Base-by-base conservation (phyloP, 2,329 filamentous ascomycete species). In the Epichloe sibirici region DNA sequence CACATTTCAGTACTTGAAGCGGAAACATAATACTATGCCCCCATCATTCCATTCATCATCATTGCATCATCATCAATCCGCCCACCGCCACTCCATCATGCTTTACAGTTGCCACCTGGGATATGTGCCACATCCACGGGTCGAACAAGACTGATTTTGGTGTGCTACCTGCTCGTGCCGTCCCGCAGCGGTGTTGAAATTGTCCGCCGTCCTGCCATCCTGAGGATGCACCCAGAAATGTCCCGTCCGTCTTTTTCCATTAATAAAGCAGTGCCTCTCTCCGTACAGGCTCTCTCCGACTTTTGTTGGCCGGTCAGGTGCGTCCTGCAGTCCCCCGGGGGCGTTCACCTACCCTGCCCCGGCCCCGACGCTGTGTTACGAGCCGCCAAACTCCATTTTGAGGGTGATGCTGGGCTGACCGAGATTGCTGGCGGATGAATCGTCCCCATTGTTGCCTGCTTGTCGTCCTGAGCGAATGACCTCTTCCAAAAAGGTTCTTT, bases 361-460 rank as follows among this genome's bases (percentile, higher is more conserved):
- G 43, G 28, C 48, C 39, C 40, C 42, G 21, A 44, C 25, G 37
- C 12, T 48, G 39, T 54, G 43, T 45, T 47, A 52, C 60, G 61
- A 67, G 44, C 72, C 70, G 5, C 81, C 81, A 76, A 98, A 97
- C 67, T 95, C 78, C 87, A 97, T 94, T 77, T 94, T 93, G 64
- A 98, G 69, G 51, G 89, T 89, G 75, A 98, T 98, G 57, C 75
- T 93, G 12, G 93, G 93, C 67, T 81, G 81, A 31, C 72, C 77
- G 53, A 74, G 71, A 54, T 71, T 74, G 49, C 68, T 69, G 44
- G 69, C 62, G 3, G 55, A 61, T 51, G 65, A 67, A 59, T 72
- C 71, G 64, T 63, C 64, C 59, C 62, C 59, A 61, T 66, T 70
- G 58, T 66, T 63, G 61, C 52, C 67, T 67, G 63, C 65, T 59